Conservation (phyloP, 106 monocot species). For the Allium fistulosum region DNA sequence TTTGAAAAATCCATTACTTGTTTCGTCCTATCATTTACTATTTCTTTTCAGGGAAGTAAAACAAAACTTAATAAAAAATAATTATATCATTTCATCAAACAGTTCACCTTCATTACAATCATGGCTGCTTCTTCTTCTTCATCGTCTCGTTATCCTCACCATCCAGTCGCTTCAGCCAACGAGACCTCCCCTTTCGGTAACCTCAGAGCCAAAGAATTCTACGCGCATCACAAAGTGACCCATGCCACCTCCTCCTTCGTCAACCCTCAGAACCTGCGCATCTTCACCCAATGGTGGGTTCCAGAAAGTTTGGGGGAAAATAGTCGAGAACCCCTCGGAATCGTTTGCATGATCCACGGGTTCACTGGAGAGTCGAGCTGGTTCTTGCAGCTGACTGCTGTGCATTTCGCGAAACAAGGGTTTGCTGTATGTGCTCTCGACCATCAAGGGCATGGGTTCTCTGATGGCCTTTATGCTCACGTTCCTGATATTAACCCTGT, state of each 20-base stretch:
- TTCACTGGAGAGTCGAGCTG: slow-evolving; percentile 86
- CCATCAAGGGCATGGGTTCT: slow-evolving; percentile 95
- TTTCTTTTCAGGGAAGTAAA: not conserved
- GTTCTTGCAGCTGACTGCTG: slow-evolving; percentile 70
- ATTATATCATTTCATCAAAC: not conserved
- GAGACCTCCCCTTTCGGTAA: slow-evolving; percentile 63
- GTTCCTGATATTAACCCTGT: slow-evolving; percentile 78
- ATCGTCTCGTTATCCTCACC: slow-evolving; percentile 13
- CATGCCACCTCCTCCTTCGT: slow-evolving; percentile 71
- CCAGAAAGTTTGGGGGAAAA: slow-evolving; percentile 15
- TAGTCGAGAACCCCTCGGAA: slow-evolving; percentile 19
- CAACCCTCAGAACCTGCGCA: slow-evolving; percentile 58
- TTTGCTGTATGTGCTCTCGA: slow-evolving; percentile 84
- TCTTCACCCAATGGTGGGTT: slow-evolving; percentile 81
- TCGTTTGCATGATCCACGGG: slow-evolving; percentile 55
- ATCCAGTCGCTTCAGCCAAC: slow-evolving; percentile 74
- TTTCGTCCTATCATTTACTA: not conserved
- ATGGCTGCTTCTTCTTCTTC: not conserved
- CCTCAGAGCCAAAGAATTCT: slow-evolving; percentile 63
- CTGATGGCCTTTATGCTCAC: slow-evolving; percentile 65
- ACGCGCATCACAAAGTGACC: slow-evolving; percentile 52
- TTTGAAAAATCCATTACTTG: too few relatives aligned
- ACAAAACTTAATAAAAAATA: not conserved
- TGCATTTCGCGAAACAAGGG: slow-evolving; percentile 56
- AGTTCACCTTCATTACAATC: not conserved